Conservation (phyloP, 2,329 filamentous ascomycete genomes). For the Claviceps cyperi region DNA sequence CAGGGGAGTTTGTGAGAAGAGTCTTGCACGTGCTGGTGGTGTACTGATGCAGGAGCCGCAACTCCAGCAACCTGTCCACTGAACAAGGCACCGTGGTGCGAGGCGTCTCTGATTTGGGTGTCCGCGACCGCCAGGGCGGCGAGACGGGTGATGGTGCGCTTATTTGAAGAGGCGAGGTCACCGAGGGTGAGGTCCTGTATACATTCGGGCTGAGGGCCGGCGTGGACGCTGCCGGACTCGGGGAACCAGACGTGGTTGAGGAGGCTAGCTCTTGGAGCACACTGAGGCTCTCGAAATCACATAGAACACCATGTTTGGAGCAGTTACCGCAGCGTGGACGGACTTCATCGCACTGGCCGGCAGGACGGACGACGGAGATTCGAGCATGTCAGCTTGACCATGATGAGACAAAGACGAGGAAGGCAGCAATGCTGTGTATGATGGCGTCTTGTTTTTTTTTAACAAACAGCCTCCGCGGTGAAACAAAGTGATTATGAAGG, state of each 20-base stretch:
- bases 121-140: slow-evolving; percentile 7
- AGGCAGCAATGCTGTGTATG: background rate
- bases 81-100: slow-evolving; percentile 19
- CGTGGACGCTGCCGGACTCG: slow-evolving; percentile 8
- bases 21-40: slow-evolving; percentile 46
- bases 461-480: background rate
- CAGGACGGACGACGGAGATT: background rate
- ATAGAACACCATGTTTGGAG: slow-evolving; percentile 49
- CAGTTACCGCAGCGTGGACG: slow-evolving; percentile 53
- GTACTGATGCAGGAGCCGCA: slow-evolving; percentile 51
- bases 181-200: slow-evolving; percentile 10
- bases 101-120: slow-evolving; percentile 17
- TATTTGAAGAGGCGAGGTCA: slow-evolving; percentile 19
- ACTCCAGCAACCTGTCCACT: slow-evolving; percentile 38
- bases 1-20: slow-evolving; percentile 36
- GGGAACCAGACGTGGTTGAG: slow-evolving; percentile 15
- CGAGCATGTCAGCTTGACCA: background rate
- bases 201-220: background rate
- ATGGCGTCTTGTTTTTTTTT: background rate
- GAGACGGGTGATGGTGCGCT: slow-evolving; percentile 14
- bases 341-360: slow-evolving; percentile 45
- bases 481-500: background rate
- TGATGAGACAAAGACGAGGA: background rate
- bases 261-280: slow-evolving; percentile 29
- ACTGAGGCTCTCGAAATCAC: slow-evolving; percentile 46